Base-by-base conservation (phyloP, 768 basidiomycete species). In the Cystobasidium tubakii region DNA sequence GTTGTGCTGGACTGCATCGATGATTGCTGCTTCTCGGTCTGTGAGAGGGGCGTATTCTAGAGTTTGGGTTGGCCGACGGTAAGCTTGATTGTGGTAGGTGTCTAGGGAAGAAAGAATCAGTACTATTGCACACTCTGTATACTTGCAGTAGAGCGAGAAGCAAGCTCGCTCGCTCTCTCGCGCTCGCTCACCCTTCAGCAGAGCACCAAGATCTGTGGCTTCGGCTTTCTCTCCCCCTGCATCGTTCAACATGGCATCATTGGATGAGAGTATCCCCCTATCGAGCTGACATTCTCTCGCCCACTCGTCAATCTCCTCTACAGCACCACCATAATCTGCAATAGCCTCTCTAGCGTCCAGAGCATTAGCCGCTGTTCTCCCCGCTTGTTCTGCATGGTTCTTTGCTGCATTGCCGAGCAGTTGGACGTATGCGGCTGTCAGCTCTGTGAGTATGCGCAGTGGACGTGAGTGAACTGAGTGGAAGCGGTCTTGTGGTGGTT, bases 271-370 rank as follows among this genome's bases (percentile, higher is more conserved):
- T 60, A 60, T 60, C 12, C 57, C 57, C 23, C 27, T 65, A 15
- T 36, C 44, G 9, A 69, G n/a, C n/a, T 50, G 44, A 13, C 44
- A 31, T 21, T 75, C 74, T 12, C 57, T 34, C n/a, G 29, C 25
- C 74, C 74, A 75, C 10, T 72, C 71, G 19, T 46, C 21, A 15
- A 75, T 63, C 29, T 67, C 62, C 17, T 60, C 29, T 10, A 43
- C 23, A 15, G 27, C 50, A 1, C 25, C 44, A 6, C 74, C 74
- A 43, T 70, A 42, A 13, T 33, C 23, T 2, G 23, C 29, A 36
- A 75, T 39, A 15, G 74, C 66, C 9, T 63, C 60, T 21, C 69
- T 62, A 6, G 46, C 74, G 34, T 75, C 74, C 3, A 36, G 34
- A 21, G 66, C 39, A 55, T 72, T 72, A 19, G 60, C 36, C 27